Base-by-base conservation (phyloP, 1,139 yeast genomes). In the Sugiyamaella castrensis region DNA sequence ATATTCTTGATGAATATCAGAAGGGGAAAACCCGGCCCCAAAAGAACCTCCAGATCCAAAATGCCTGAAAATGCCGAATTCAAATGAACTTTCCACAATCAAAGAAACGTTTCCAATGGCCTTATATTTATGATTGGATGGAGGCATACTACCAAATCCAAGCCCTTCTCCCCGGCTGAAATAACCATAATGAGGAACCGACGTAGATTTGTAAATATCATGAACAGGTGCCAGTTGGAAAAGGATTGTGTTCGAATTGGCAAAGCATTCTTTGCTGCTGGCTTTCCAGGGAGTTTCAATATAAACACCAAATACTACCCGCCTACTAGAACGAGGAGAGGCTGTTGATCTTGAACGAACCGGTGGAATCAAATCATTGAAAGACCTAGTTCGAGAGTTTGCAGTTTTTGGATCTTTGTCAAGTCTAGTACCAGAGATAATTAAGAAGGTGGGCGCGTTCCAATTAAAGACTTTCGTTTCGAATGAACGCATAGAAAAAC, bases 401-500 rank as follows among this genome's bases (percentile, higher is more conserved):
- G 24, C 27, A 12, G 10, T 11, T 16, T 19, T 37, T 16, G 46
- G 43, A 7, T 39, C 48, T 29, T 48, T 52, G 8, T 40, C 40
- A 4, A 47, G 26, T 4, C 52, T 28, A 26, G 42, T 46, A 9
- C 97, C 98, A 4, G 81, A 76, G 0, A 91, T 74, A 0, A 91
- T 55, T 10, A 91, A 57, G 2, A 88, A 63, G 0, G 96, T 81
- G 0, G 96, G 96, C 0, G 96, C 95, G 57, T 79, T 81, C 96
- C 97, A 91, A 62, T 88, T 87, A 70, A 87, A 83, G 0, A 84
- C 87, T 57, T 84, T 87, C 54, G 84, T 78, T 66, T 91, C 96
- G 52, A 91, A 76, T 0, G 96, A 84, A 38, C 95, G 71, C 75
- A 91, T 85, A 0, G 96, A 87, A 62, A 86, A 91, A 1, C 98